Conservation (phyloP, 1,139 yeast genomes). For the Yamadazyma diddensiae region DNA sequence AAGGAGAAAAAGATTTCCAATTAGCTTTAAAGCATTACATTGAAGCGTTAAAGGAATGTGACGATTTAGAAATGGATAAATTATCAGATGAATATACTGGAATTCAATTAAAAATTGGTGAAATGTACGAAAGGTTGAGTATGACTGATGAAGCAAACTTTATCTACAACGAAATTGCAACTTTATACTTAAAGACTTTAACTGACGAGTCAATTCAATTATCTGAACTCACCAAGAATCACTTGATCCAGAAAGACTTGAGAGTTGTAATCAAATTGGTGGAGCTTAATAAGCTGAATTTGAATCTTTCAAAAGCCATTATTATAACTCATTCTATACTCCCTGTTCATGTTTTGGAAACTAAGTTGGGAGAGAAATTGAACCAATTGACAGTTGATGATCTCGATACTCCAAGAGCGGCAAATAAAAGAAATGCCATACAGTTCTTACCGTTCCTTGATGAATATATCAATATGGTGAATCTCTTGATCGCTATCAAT, state of each 20-base stretch:
- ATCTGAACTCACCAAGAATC: slow-evolving; percentile 21
- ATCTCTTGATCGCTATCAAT: slow-evolving; percentile 64
- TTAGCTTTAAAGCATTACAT: slow-evolving; percentile 69
- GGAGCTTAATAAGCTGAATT: slow-evolving; percentile 50
- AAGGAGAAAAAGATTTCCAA: slow-evolving; percentile 59
- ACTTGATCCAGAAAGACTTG: slow-evolving; percentile 67
- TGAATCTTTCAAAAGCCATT: slow-evolving; percentile 55
- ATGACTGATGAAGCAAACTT: slow-evolving; percentile 61
- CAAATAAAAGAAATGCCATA: slow-evolving; percentile 28
- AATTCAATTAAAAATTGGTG: slow-evolving; percentile 79
- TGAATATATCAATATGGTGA: slow-evolving; percentile 73
- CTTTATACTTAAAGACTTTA: slow-evolving; percentile 59
- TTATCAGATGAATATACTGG: slow-evolving; percentile 60
- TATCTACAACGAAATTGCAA: slow-evolving; percentile 65
- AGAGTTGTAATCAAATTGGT: slow-evolving; percentile 67
- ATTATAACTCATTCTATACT: slow-evolving; percentile 60
- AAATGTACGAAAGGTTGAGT: slow-evolving; percentile 71
- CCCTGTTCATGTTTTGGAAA: slow-evolving; percentile 53
- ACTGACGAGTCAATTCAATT: slow-evolving; percentile 21
- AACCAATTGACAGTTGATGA: slow-evolving; percentile 5
- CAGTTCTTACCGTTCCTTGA: slow-evolving; percentile 45
- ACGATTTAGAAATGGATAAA: slow-evolving; percentile 45
- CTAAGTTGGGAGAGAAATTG: slow-evolving; percentile 14
- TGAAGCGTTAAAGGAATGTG: slow-evolving; percentile 48
- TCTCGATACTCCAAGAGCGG: slow-evolving; percentile 1